A percentile compares a stretch with the other conserved stretches of the same genome.
These are phyloP conservation scores for Grammothele lineata DNA, from an alignment of 768 basidiomycete species.

Conservation along the genomic window DNA sequence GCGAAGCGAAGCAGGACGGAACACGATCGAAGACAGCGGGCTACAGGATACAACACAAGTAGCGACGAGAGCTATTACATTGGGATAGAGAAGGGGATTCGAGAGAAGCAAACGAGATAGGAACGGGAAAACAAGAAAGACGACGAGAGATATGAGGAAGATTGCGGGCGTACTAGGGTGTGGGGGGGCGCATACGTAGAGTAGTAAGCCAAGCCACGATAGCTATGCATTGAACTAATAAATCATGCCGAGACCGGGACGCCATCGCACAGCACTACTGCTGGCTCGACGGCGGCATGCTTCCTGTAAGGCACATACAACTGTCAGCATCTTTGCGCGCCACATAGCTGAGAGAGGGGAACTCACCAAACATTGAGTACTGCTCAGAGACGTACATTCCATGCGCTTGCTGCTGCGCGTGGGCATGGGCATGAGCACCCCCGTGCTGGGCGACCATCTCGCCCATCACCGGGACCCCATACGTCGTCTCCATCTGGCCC, in stretches of 20 bases:
- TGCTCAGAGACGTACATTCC: conserved; percentile 24
- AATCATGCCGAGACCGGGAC: no score
- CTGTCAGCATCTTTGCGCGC: background rate
- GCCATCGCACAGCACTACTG: no score
- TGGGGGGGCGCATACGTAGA: no score
- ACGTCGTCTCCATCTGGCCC: conserved; percentile 29
- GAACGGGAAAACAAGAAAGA: no score
- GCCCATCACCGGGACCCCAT: conserved; percentile 23
- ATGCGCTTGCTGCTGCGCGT: background rate
- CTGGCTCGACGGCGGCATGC: conserved; percentile 16
- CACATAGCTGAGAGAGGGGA: background rate
- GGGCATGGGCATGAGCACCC: background rate
- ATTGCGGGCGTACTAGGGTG: no score
- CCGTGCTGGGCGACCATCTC: conserved; percentile 7
- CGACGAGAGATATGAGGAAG: no score
- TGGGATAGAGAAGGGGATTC: background rate
- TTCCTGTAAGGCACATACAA: conserved; percentile 5
- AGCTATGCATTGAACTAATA: no score
- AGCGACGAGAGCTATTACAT: conserved; percentile 15
- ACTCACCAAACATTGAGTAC: conserved; percentile 26
- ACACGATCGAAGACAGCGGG: no score
- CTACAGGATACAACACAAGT: conserved; percentile 20
- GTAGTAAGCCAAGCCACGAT: no score
- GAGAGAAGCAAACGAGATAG: conserved; percentile 1
- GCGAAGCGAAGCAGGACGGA: no score